Evolutionary conservation across 108 stramenopile species (phyloP).

Genomic region (Nannochloropsis oceanica): DNA sequence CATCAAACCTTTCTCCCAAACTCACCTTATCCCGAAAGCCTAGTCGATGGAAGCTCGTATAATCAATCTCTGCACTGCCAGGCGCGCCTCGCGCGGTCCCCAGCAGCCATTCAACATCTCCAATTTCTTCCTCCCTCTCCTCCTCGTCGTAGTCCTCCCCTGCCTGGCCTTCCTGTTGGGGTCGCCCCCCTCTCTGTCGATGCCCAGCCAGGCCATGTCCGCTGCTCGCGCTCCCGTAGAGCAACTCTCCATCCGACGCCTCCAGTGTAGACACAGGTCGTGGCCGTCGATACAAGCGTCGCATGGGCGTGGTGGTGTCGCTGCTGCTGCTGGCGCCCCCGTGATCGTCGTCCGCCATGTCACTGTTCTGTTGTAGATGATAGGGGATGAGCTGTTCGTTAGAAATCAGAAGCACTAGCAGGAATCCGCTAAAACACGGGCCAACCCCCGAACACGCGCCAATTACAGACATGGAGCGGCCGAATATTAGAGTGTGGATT

Average conservation of each 20-base stretch:
- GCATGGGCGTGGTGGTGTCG: neutral
- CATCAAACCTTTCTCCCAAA: neutral
- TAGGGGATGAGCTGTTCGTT: neutral
- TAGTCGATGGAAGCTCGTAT: neutral
- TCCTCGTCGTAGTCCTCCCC: neutral
- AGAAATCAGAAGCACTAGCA: too few relatives aligned
- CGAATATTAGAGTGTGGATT: too few relatives aligned
- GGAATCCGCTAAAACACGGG: too few relatives aligned
- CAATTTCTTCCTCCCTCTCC: neutral
- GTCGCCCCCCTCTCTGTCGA: neutral
- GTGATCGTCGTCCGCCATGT: neutral
- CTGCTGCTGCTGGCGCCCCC: neutral
- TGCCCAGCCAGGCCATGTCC: neutral
- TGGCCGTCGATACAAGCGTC: neutral
- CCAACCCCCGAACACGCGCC: too few relatives aligned
- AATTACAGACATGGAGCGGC: too few relatives aligned
- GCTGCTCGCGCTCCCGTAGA: neutral
- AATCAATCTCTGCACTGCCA: neutral
- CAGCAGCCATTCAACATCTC: neutral
- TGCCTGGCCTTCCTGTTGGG: neutral
- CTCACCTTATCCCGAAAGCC: neutral
- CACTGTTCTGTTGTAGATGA: neutral
- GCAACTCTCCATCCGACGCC: neutral
- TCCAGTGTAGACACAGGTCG: neutral
- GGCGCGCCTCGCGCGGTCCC: neutral